Base-by-base conservation (phyloP, 495 filamentous ascomycete genomes). In the Wilcoxina mikolae region DNA sequence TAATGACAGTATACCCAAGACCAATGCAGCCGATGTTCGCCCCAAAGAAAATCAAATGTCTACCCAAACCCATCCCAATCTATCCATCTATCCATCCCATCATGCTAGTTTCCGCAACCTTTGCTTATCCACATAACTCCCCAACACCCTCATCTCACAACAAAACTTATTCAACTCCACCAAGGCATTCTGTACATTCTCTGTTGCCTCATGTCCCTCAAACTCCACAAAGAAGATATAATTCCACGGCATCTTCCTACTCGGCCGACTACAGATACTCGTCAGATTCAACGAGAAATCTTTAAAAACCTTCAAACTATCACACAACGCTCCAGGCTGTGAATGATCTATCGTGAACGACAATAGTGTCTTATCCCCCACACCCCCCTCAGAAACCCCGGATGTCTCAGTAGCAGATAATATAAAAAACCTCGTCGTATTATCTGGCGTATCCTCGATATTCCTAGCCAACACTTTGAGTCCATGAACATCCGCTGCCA, bases 211-310 rank as follows among this genome's bases (percentile, higher is more conserved):
- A 38, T 72, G 66, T 29, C 81, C 80, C 65, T 84, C 76, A 65
- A 94, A 87, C 72, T 96, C 91, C 20, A 95, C 82, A 68, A 98
- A 83, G 69, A 96, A 95, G 24, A 94, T 76, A 70, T 98, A 98
- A 64, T 90, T 80, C 82, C 94, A 96, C 26, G 82, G 76, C 51
- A 70, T 68, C 41, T 76, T 71, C 57, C 84, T 73, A 60, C 83
- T 90, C 12, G 91, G 91, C 58, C 93, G 69, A 54, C 84, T 84
- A 57, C 83, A 87, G 66, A 95, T 95, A 66, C 83, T 89, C 12
- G 90, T 95, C 31, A 98, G 71, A 65, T 95, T 95, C 42, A 95
- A 67, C 0, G 74, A 72, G 59, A 75, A 72, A 9, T 69, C 67
- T 60, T 81, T 78, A 69, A 98, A 95, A 39, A 86, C 81, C 38